Evolutionary conservation across 495 filamentous ascomycete species (phyloP), one percentile per base, ranked within the genome.

Genomic region (Hypoxylon cercidicola): DNA sequence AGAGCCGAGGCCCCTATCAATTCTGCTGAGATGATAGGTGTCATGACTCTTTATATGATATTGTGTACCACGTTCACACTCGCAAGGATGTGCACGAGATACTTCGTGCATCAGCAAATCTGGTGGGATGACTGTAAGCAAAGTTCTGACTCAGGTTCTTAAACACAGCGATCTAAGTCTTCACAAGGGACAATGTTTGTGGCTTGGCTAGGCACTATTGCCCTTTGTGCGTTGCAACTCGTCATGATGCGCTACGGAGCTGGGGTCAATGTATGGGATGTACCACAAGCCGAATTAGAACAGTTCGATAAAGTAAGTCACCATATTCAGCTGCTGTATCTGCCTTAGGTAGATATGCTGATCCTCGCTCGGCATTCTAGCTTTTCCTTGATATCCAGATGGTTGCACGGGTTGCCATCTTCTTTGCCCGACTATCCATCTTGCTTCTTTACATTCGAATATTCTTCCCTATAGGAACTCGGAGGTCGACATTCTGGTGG

Each of bases 331-430:
- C 20, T 19, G 45, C 47, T 45, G 48, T 41, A 59, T 35, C 40
- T 15, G 39, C 3, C 30, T 32, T 32, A 9, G 3, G 7, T 28
- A 28, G 3, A 28, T 3, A 28, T n/a, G 11, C 34, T 50, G 6
- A 47, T 21, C 30, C 20, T 53, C 25, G 4, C 12, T 23, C 20
- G 0, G 40, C 1, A 16, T 32, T 16, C 23, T 41, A 64, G 61
- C 40, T 64, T 5, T 64, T 55, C 46, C 13, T 53, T 12, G 61
- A 32, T 1, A 11, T 49, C n/a, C 61, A 64, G 30, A 64, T 64
- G 53, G 40, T 45, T 76, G 82, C 37, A 69, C 91, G 62, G 76
- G 81, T 61, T 76, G 18, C 61, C 48, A 64, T 78, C 4, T 64
- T 60, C 53, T 75, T 73, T 61, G 71, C 75, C 51, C 74, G 77